These are phyloP conservation scores for Boletus edulis DNA, from an alignment of 768 basidiomycete species.

Conservation along the genomic window DNA sequence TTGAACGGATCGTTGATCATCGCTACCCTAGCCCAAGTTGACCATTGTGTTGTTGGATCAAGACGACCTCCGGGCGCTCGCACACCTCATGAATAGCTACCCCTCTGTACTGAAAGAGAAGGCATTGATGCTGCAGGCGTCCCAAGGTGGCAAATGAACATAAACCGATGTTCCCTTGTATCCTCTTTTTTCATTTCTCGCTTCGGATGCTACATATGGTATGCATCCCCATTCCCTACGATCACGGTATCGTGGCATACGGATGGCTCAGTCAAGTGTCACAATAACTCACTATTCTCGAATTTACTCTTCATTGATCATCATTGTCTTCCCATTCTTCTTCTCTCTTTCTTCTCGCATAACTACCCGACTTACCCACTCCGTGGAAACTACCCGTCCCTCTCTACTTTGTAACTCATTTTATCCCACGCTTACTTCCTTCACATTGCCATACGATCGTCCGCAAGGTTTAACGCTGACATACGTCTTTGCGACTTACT, in stretches of 20 bases:
- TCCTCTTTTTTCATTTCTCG: not conserved
- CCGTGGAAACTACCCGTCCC: constrained; percentile 10
- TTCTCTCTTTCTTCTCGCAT: constrained; percentile 3
- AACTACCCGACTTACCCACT: constrained; percentile 7
- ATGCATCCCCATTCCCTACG: not conserved
- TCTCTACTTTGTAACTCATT: not conserved
- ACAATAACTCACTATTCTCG: not conserved
- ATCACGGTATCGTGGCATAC: too few relatives aligned
- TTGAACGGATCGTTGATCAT: constrained; percentile 1
- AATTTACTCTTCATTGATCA: constrained; percentile 6
- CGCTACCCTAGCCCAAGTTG: constrained; percentile 61
- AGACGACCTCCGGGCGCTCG: constrained; percentile 80
- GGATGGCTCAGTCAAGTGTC: too few relatives aligned
- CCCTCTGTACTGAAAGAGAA: constrained; percentile 82
- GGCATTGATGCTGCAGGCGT: constrained; percentile 35
- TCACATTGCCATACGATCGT: constrained; percentile 8
- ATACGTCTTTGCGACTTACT: not conserved
- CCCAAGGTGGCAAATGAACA: constrained; percentile 27
- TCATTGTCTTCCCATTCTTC: not conserved
- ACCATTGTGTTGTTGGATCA: constrained; percentile 81
- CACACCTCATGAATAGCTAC: constrained; percentile 87
- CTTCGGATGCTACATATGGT: not conserved
- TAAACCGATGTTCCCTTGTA: not conserved
- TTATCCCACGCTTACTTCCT: not conserved
- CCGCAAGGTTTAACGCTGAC: constrained; percentile 8